Evolutionary conservation across 305 asterid species (phyloP).

Genomic region (Salvia sclarea): DNA sequence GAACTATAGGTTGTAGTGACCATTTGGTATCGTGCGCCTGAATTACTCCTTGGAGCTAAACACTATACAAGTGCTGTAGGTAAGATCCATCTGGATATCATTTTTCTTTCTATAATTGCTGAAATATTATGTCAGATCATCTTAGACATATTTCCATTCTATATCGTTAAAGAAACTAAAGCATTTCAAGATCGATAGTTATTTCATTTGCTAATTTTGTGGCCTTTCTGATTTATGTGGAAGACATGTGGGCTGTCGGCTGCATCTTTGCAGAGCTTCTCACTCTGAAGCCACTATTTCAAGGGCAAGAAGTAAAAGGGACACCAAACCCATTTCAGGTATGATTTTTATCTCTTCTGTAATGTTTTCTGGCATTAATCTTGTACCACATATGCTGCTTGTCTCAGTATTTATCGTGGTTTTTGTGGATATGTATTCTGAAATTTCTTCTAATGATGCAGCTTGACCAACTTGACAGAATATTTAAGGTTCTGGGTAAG

Average conservation of each 20-base stretch:
- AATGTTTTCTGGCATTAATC: constrained; percentile 1
- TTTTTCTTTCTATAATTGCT: constrained; percentile 24
- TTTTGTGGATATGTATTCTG: constrained; percentile 27
- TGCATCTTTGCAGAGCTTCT: constrained; percentile 99
- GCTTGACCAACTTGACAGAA: constrained; percentile 99
- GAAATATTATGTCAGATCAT: constrained; percentile 24
- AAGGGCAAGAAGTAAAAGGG: constrained; percentile 99
- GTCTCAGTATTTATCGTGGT: constrained; percentile 13
- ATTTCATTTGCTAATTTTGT: constrained; percentile 29
- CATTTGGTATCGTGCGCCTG: constrained; percentile 99
- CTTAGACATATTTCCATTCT: constrained; percentile 12
- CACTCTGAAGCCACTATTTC: constrained; percentile 94
- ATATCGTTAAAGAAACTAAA: constrained; percentile 21
- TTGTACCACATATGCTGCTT: constrained; percentile 1
- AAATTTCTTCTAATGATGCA: constrained; percentile 47
- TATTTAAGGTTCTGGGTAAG: constrained; percentile 95
- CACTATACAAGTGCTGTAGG: constrained; percentile 99
- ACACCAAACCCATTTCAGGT: constrained; percentile 97
- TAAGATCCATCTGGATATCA: constrained; percentile 39
- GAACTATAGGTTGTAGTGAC: constrained; percentile 90
- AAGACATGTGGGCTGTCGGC: constrained; percentile 99
- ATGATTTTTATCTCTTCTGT: constrained; percentile 30
- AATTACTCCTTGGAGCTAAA: constrained; percentile 93
- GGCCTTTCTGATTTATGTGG: constrained; percentile 33
- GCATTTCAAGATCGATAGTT: not conserved